Evolutionary conservation across 1,284 basidiomycete genomes (phyloP).

Genomic region (Pseudozyma tsukubaensis): DNA sequence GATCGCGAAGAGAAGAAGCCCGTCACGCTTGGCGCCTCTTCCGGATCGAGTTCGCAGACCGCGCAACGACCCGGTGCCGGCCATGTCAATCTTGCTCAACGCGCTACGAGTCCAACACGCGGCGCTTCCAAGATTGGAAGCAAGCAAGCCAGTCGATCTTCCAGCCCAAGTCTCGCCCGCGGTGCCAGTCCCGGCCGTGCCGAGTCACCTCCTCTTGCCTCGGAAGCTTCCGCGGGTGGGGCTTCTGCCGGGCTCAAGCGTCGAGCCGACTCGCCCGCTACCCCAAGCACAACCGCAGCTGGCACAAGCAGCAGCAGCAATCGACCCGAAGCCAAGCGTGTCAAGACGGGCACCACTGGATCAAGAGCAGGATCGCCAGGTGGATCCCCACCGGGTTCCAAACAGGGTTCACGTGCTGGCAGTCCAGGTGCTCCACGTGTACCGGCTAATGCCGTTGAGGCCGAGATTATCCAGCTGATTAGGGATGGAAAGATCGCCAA

Average conservation of each 20-base stretch:
- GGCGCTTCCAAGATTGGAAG: conserved; percentile 51
- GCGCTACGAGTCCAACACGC: conserved; percentile 52
- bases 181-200: conserved; percentile 34
- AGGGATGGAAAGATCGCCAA: conserved; percentile 51
- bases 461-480: conserved; percentile 58
- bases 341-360: conserved; percentile 35
- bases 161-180: conserved; percentile 33
- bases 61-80: conserved; percentile 55
- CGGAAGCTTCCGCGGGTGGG: conserved; percentile 3
- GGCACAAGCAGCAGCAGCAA: conserved; percentile 5
- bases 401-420: conserved; percentile 38
- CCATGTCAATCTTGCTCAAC: conserved; percentile 55
- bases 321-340: conserved; percentile 51
- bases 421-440: conserved; percentile 42
- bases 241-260: conserved; percentile 40
- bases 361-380: conserved; percentile 34
- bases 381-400: conserved; percentile 33
- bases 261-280: conserved; percentile 32
- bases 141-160: conserved; percentile 47
- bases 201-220: conserved; percentile 37
- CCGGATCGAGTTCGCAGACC: conserved; percentile 2
- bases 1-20: conserved; percentile 44
- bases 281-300: conserved; percentile 4
- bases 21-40: conserved; percentile 8
- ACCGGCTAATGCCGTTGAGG: conserved; percentile 53